phyloP scores from a whole-genome alignment of 495 filamentous ascomycete genomes.

The Hypomontagnella monticulosa region DNA sequence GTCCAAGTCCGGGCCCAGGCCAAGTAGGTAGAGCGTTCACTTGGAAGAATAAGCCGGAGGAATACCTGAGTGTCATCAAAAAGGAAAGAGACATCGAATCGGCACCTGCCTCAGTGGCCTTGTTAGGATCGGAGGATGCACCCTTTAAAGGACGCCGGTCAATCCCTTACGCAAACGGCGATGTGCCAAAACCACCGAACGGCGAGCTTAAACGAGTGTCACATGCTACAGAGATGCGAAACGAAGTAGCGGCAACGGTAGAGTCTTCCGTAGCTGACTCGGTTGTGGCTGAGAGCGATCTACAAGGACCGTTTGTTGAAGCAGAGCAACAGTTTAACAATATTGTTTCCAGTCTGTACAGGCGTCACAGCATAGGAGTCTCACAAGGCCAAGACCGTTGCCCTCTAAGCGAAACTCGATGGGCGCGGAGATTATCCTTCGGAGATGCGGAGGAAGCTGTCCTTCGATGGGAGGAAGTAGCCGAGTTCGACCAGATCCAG shows the following conservation, averaged over 20 bases:
- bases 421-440: constrained; percentile 87
- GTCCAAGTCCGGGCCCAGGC: constrained; percentile 30
- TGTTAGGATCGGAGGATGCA: constrained; percentile 22
- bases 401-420: constrained; percentile 65
- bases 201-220: constrained; percentile 36
- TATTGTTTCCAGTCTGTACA: constrained; percentile 47
- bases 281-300: constrained; percentile 55
- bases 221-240: constrained; percentile 26
- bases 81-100: constrained; percentile 45
- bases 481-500: constrained; percentile 45
- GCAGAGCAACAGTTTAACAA: constrained; percentile 44
- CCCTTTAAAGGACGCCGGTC: constrained; percentile 20
- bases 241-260: constrained; percentile 32
- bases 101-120: constrained; percentile 30
- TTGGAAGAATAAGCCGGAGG: constrained; percentile 65
- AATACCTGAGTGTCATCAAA: constrained; percentile 56
- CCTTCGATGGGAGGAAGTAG: constrained; percentile 71
- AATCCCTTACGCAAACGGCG: constrained; percentile 17
- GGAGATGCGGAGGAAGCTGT: constrained; percentile 88
- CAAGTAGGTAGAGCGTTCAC: constrained; percentile 58
- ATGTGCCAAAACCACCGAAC: constrained; percentile 22
- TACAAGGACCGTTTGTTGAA: constrained; percentile 52
- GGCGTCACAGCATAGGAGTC: constrained; percentile 60
- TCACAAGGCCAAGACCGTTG: constrained; percentile 44
- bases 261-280: constrained; percentile 55